Evolutionary conservation across 1,139 yeast genomes (phyloP), one percentile per base, ranked within the genome.

Genomic region (Keqinozyma sinolaborantium): DNA sequence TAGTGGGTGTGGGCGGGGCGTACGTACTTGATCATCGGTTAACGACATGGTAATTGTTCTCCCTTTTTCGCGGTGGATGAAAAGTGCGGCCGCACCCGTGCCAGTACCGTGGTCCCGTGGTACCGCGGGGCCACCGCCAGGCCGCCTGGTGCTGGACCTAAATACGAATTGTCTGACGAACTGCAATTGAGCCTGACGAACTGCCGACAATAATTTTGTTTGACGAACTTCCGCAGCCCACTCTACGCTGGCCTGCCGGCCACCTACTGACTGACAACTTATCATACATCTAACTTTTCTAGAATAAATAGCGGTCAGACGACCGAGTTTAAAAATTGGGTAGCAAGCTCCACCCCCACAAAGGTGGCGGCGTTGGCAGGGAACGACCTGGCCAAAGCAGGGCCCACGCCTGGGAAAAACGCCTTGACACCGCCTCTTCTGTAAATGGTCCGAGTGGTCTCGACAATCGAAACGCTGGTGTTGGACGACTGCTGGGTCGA

Each of bases 361-460:
- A 92, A 92, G 3, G 97, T 90, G 14, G 97, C 97, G 13, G 97
- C 97, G 57, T 92, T 92, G 15, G 97, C 97, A 3, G 97, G 97
- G 84, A 92, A 90, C 16, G 95, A 83, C 58, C 98, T 77, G 26
- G 88, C 78, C 51, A 92, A 68, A 2, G 97, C 97, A 9, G 98
- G 97, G 0, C 96, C 97, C 20, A 92, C 73, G 38, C 97, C 97
- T 1, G 97, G 97, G 87, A 88, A 92, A 67, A 92, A 92, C 0
- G 95, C 96, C 56, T 80, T 83, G 45, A 88, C 45, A 16, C 97
- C 97, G 26, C 92, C 94, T 41, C 77, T 73, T 18, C 70, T 54
- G 53, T 77, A 74, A 62, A 49, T 90, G 70, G 46, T 73, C 40
- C 65, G 66, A 8, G 95, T 77, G 30, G 88, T 87, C 42, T 77